Conservation (phyloP, 192 early-diverging fungal genomes). For the Dissophora globulifera region DNA sequence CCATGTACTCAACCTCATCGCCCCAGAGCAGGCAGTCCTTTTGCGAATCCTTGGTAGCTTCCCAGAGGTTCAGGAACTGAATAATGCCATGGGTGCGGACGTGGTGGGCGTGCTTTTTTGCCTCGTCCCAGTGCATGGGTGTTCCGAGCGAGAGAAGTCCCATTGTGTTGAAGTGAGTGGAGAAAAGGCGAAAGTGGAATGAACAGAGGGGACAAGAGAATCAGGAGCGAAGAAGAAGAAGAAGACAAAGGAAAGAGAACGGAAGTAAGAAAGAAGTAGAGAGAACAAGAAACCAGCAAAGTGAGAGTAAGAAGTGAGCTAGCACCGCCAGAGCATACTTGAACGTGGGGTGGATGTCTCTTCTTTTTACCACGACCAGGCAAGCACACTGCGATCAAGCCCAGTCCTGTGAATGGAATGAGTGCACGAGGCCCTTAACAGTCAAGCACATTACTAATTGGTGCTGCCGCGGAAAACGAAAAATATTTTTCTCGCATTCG, state of each 20-base stretch:
- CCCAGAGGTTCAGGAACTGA: slow-evolving; percentile 92
- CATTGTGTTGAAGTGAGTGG: slow-evolving; percentile 66
- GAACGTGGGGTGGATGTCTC: too few species aligned
- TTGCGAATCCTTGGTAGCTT: slow-evolving; percentile 80
- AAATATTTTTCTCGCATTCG: too few species aligned
- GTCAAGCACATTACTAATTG: too few species aligned
- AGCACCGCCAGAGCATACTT: too few species aligned
- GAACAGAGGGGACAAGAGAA: not conserved
- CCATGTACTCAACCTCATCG: slow-evolving; percentile 97
- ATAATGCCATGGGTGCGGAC: slow-evolving; percentile 92
- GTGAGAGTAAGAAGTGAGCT: too few species aligned
- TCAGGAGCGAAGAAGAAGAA: not conserved
- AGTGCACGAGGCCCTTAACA: too few species aligned
- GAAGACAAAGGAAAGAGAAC: not conserved
- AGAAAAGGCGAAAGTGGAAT: not conserved
- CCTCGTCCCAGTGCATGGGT: slow-evolving; percentile 95
- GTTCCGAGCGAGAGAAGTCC: slow-evolving; percentile 95
- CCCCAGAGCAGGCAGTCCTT: slow-evolving; percentile 92
- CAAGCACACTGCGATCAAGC: too few species aligned
- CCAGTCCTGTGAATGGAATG: too few species aligned
- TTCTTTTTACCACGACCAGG: too few species aligned
- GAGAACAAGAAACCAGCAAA: too few species aligned
- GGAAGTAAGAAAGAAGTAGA: not conserved
- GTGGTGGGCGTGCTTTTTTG: slow-evolving; percentile 83
- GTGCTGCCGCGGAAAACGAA: too few species aligned